These are phyloP conservation scores for Termitomyces sp. DNA, from an alignment of 1,284 basidiomycete species.

Conservation along the genomic window DNA sequence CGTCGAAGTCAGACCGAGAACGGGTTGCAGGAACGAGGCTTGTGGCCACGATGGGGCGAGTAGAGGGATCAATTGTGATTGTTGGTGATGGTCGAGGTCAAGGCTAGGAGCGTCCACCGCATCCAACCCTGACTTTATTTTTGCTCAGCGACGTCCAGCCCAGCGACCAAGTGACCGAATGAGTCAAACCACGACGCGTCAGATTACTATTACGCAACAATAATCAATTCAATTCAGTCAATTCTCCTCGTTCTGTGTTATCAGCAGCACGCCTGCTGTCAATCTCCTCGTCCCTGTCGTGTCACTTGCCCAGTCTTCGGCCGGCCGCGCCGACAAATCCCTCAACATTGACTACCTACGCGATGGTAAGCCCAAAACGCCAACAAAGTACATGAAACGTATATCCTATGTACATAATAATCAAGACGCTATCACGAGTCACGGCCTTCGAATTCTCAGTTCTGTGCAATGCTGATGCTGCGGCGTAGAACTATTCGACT, in stretches of 20 bases:
- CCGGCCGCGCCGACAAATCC: too few relatives aligned
- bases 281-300: too few relatives aligned
- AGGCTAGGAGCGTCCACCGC: slow-evolving; percentile 20
- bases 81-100: slow-evolving; percentile 16
- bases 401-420: background rate
- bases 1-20: slow-evolving; percentile 58
- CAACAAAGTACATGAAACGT: background rate
- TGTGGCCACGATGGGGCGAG: slow-evolving; percentile 38
- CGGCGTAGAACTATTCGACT: background rate
- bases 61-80: slow-evolving; percentile 69
- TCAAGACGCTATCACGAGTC: too few relatives aligned
- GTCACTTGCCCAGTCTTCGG: too few relatives aligned
- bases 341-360: background rate
- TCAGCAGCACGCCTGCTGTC: too few relatives aligned
- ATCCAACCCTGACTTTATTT: slow-evolving; percentile 13
- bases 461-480: background rate
- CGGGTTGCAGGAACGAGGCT: slow-evolving; percentile 60
- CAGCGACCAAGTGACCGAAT: slow-evolving; percentile 15
- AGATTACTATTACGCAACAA: background rate
- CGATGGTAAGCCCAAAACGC: background rate
- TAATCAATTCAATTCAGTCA: background rate
- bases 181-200: slow-evolving; percentile 8
- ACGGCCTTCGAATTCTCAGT: background rate
- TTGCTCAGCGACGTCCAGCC: slow-evolving; percentile 13
- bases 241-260: too few relatives aligned